Evolutionary conservation across 1,284 basidiomycete genomes (phyloP).

Genomic region (Fomitopsis palustris): DNA sequence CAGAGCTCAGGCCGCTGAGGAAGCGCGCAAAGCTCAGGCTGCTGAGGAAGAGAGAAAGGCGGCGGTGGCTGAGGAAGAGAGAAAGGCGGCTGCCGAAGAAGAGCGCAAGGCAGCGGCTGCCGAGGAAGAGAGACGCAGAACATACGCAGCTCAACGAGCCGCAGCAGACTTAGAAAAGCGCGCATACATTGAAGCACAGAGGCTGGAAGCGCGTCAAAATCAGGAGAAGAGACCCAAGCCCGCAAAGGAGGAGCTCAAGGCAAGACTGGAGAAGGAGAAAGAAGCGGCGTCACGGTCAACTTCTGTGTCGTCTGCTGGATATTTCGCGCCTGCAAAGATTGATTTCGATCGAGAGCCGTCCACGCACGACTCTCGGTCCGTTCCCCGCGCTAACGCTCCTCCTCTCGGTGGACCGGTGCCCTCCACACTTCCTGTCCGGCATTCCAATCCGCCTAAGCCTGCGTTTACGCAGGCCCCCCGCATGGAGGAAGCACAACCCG

Average conservation of each 20-base stretch:
- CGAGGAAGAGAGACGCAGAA: not conserved
- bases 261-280: conserved; percentile 11
- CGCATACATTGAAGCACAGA: not conserved
- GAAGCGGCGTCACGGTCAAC: not conserved
- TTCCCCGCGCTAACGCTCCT: not conserved
- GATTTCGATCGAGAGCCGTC: not conserved
- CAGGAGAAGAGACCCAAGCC: conserved; percentile 3
- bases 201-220: not conserved
- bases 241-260: conserved; percentile 5
- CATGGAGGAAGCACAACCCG: not conserved
- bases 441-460: not conserved
- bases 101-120: not conserved
- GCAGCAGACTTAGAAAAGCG: conserved; percentile 6
- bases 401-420: not conserved
- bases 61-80: not conserved
- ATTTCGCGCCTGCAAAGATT: not conserved
- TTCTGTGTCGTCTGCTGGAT: not conserved
- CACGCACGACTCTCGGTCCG: not conserved
- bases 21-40: not conserved
- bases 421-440: too few relatives aligned
- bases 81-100: not conserved
- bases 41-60: not conserved
- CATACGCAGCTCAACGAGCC: not conserved
- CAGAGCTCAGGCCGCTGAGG: not conserved
- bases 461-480: not conserved